phyloP scores from a whole-genome alignment of 306 rosid genomes.

The Notholithocarpus densiflorus region DNA sequence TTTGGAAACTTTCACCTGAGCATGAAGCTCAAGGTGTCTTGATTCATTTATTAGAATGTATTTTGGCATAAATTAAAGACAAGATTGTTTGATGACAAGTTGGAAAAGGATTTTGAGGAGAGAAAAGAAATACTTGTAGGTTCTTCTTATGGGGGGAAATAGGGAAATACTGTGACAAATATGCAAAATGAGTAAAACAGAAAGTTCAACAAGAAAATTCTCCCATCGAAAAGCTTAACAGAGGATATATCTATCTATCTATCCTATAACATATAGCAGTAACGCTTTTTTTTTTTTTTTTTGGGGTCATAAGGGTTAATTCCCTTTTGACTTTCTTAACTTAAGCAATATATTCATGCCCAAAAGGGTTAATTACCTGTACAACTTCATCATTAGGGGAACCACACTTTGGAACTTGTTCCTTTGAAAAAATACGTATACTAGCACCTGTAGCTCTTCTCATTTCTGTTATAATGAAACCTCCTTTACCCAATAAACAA shows the following conservation, averaged over 20 bases:
- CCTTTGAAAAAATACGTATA: constrained; percentile 75
- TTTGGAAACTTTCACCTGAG: neutral
- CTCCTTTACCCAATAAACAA: constrained; percentile 84
- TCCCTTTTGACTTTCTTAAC: no score
- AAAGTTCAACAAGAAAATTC: neutral
- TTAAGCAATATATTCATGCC: neutral
- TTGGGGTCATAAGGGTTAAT: no score
- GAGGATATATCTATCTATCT: neutral
- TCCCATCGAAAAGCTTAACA: neutral
- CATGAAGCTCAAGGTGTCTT: constrained; percentile 3
- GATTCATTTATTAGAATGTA: neutral
- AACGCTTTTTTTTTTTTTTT: no score
- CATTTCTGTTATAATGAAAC: constrained; percentile 73
- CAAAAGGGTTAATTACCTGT: constrained; percentile 50
- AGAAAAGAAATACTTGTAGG: neutral
- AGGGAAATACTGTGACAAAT: neutral
- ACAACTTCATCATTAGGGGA: constrained; percentile 71
- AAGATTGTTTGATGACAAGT: neutral
- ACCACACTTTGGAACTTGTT: constrained; percentile 53
- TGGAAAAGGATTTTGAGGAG: neutral
- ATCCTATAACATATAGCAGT: neutral
- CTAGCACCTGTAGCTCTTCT: constrained; percentile 78
- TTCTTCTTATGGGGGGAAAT: neutral
- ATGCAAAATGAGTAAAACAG: neutral
- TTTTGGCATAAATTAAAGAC: neutral